A percentile compares a stretch with the other conserved stretches of the same genome.
These are phyloP conservation scores for Tremellales sp. DNA, from an alignment of 1,284 basidiomycete genomes.

Conservation along the genomic window DNA sequence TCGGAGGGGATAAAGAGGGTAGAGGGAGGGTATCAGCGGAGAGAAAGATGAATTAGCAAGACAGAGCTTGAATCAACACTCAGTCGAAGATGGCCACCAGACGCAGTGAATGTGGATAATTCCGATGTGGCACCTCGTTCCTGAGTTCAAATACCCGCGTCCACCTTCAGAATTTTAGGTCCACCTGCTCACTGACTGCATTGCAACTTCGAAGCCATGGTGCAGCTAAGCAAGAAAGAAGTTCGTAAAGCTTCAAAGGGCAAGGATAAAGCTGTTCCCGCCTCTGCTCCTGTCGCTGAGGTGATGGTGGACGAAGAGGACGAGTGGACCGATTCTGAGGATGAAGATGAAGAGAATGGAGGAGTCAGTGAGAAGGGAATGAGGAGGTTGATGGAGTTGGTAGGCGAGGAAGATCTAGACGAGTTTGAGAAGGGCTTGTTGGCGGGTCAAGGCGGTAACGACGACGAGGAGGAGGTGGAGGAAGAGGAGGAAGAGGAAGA, in stretches of 20 bases:
- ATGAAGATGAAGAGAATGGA: constrained; percentile 72
- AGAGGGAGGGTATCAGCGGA: too few relatives aligned
- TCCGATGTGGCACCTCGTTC: background rate
- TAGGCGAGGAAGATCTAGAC: constrained; percentile 53
- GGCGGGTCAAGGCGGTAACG: constrained; percentile 39
- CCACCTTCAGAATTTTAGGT: constrained; percentile 4
- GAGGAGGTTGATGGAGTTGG: constrained; percentile 61
- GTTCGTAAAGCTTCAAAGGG: constrained; percentile 13
- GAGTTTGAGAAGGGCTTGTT: constrained; percentile 34
- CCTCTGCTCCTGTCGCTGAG: constrained; percentile 9
- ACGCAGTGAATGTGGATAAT: too few relatives aligned
- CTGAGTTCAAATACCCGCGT: background rate
- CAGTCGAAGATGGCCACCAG: too few relatives aligned
- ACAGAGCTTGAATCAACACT: too few relatives aligned
- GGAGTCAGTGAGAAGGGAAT: constrained; percentile 79
- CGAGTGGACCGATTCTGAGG: constrained; percentile 40
- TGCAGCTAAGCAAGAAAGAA: constrained; percentile 33
- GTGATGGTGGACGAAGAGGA: constrained; percentile 23
- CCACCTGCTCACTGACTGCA: background rate
- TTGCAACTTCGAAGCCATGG: constrained; percentile 17
- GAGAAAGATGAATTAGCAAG: too few relatives aligned
- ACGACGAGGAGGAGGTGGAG: constrained; percentile 70
- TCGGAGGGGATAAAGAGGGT: too few relatives aligned
- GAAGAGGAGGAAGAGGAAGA: constrained; percentile 61
- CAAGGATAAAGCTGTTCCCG: constrained; percentile 13